Base-by-base conservation (phyloP, 176 grass and related monocot genomes). In the Puccinellia tenuiflora region DNA sequence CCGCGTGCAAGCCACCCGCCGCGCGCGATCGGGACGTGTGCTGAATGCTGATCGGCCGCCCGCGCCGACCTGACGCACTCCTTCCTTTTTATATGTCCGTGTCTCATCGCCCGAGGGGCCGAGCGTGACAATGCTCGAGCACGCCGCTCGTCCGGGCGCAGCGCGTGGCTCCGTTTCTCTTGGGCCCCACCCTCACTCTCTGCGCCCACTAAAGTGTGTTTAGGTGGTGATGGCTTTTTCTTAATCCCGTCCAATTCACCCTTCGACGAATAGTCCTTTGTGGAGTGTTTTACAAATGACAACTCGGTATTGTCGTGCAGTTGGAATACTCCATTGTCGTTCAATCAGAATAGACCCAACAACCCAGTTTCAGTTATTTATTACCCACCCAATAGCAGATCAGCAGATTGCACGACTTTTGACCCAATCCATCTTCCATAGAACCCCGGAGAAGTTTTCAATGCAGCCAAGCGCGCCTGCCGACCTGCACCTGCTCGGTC, bases 401-500 rank as follows among this genome's bases (percentile, higher is more conserved):
- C n/a, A 9, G 7, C 3, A 2, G 10, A 33, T 56, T 20, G 15
- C 22, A 6, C n/a, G n/a, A n/a, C 64, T 18, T 83, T 51, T 25
- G 80, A 55, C 80, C 65, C 51, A 8, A 20, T 11, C 46, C 56
- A 5, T 50, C 74, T 43, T 73, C 76, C 0, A 63, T 20, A 14
- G 37, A 29, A 18, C 73, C 30, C 15, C 21, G 69, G 69, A 73
- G 69, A 48, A 73, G 69, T 18, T 73, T 73, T 28, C 69, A 15
- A 73, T 47, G 69, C 40, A 28, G 2, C 5, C 18, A 45, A 73
- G 69, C 63, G 7, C 18, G 0, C n/a, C n/a, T 68, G 67, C 45
- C 71, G 86, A 77, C 77, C 68, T 72, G 83, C 42, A 77, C 77
- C 68, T 72, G 83, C 42, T 13, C 13, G 43, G 86, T 70, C 83